These are phyloP conservation scores for Coleophoma cylindrospora DNA, from an alignment of 2,329 filamentous ascomycete genomes.

Conservation along the genomic window DNA sequence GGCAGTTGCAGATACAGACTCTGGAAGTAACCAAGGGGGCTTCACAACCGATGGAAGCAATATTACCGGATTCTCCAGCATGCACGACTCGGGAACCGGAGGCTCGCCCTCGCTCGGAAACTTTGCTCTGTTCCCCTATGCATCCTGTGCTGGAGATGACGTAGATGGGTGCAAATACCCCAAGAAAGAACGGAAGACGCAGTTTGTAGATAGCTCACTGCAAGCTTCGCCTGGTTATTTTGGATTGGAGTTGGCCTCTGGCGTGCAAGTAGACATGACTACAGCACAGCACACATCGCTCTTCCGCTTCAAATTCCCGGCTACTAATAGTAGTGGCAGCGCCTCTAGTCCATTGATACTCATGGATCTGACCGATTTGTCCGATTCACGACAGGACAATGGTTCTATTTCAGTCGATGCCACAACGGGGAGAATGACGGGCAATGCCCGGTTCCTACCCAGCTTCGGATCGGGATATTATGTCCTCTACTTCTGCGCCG, in stretches of 20 bases:
- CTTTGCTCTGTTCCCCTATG: constrained; percentile 67
- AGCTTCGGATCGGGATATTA: constrained; percentile 62
- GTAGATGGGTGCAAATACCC: constrained; percentile 58
- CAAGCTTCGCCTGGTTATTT: constrained; percentile 62
- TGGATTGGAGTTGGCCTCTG: constrained; percentile 49
- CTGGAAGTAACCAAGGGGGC: constrained; percentile 48
- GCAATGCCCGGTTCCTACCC: constrained; percentile 54
- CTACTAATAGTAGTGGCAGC: constrained; percentile 29
- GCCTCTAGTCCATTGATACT: constrained; percentile 49
- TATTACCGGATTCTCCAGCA: constrained; percentile 23
- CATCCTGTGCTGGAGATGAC: constrained; percentile 53
- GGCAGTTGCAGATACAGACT: constrained; percentile 48
- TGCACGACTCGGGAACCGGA: constrained; percentile 41
- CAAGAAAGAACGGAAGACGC: constrained; percentile 36
- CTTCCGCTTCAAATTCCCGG: constrained; percentile 60
- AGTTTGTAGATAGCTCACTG: constrained; percentile 39
- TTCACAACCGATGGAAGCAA: constrained; percentile 43
- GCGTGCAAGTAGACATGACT: constrained; percentile 62
- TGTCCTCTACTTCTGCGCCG: constrained; percentile 59
- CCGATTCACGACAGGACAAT: constrained; percentile 51
- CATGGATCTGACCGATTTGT: constrained; percentile 61
- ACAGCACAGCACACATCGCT: constrained; percentile 57
- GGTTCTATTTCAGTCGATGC: constrained; percentile 50
- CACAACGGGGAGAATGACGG: constrained; percentile 54
- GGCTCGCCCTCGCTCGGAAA: constrained; percentile 61